These are phyloP conservation scores for Acanthamoeba royreba DNA, from an alignment of 208 protist species.

Conservation along the genomic window DNA sequence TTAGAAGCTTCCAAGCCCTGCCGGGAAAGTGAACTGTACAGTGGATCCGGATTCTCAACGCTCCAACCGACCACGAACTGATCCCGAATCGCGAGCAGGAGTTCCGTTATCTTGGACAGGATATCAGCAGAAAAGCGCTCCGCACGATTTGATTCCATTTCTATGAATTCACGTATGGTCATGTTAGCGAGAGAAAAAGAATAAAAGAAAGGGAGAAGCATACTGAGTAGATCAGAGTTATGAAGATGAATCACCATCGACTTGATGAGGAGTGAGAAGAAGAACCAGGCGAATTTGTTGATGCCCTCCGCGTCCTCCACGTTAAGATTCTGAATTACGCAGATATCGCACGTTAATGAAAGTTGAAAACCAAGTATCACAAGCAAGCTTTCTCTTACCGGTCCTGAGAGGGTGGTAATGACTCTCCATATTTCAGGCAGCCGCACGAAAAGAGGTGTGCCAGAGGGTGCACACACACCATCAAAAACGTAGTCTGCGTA, in stretches of 20 bases:
- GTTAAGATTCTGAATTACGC: neutral
- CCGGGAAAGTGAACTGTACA: neutral
- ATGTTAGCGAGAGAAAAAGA: neutral
- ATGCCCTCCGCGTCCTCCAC: neutral
- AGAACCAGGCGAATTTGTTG: conserved; percentile 8
- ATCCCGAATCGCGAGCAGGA: neutral
- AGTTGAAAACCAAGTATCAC: neutral
- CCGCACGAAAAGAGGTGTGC: neutral
- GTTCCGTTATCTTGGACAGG: neutral
- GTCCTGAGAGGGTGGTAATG: neutral
- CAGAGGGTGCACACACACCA: neutral
- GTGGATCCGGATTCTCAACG: neutral
- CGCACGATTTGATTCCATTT: neutral
- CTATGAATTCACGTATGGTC: neutral
- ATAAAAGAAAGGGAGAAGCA: neutral
- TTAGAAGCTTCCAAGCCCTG: neutral
- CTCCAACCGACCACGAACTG: neutral
- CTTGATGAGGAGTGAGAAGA: neutral
- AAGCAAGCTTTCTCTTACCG: neutral
- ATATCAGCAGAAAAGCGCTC: neutral
- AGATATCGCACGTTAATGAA: neutral
- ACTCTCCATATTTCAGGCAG: neutral
- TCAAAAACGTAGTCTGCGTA: neutral
- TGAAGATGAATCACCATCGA: neutral
- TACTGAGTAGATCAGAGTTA: neutral